Evolutionary conservation across 2,329 filamentous ascomycete genomes (phyloP), one percentile per base, ranked within the genome.

Genomic region (Penicillium sp.): DNA sequence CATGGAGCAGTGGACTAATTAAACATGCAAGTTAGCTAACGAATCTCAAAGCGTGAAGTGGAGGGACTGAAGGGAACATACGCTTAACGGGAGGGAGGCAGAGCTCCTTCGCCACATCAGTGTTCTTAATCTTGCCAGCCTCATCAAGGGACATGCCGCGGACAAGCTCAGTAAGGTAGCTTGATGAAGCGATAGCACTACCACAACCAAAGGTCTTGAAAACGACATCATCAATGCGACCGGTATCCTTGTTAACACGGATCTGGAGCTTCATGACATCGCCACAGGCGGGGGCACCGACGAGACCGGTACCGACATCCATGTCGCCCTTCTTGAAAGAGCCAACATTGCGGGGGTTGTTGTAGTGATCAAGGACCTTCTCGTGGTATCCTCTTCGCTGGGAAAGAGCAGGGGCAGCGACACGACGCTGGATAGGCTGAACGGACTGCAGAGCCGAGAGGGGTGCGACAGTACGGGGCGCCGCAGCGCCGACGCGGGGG

Each of bases 161-260:
- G 62, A 99, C 93, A 59, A 99, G 82, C 78, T 96, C 92, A 9
- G 95, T 99, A 69, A 99, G 79, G 75, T 99, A 99, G 72, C 90
- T 95, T 58, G 90, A 96, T 63, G 90, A 93, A 44, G 95, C 95
- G 77, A 99, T 99, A 64, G 95, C 95, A 29, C 88, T 92, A 54
- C 93, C 93, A 75, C 93, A 97, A 51, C 93, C 93, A 73, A 97
- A 97, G 0, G 93, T 97, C 87, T 97, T 97, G 86, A 97, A 97
- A 79, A 96, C 95, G 74, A 96, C 93, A 69, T 97, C 93, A 68
- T 88, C 88, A 74, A 97, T 97, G 67, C 88, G 93, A 75, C 95
- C 91, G 70, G 87, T 91, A 68, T 89, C 83, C 63, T 91, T 90
- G 78, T 97, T 92, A 69, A 97, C 93, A 58, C 91, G 88, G 78